A percentile compares a stretch with the other conserved stretches of the same genome.
Evolutionary conservation across 768 basidiomycete genomes (phyloP).

Genomic region (Mycena haematopus): DNA sequence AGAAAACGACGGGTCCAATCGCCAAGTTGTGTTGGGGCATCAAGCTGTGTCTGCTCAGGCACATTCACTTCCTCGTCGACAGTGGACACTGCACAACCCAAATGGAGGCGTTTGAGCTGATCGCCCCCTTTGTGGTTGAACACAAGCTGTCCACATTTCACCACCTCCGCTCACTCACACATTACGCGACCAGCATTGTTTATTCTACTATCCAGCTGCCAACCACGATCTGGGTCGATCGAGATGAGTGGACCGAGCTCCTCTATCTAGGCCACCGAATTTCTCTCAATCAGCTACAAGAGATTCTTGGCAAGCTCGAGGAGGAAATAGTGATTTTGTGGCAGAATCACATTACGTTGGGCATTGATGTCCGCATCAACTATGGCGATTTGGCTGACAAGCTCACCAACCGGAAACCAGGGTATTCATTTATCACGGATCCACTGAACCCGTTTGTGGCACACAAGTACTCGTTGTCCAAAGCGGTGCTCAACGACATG

Average conservation of each 20-base stretch:
- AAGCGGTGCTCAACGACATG: no score
- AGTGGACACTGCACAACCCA: not conserved
- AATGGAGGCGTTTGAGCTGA: not conserved
- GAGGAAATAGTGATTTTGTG: slow-evolving; percentile 21
- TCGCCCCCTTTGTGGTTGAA: slow-evolving; percentile 17
- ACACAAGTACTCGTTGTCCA: no score
- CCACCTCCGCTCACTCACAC: slow-evolving; percentile 28
- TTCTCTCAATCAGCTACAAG: slow-evolving; percentile 7
- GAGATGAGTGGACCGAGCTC: slow-evolving; percentile 16
- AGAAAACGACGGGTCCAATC: slow-evolving; percentile 13
- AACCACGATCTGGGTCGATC: slow-evolving; percentile 31
- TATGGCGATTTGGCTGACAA: slow-evolving; percentile 33
- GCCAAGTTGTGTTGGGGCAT: slow-evolving; percentile 22
- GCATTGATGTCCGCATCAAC: slow-evolving; percentile 4
- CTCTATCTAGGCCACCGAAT: slow-evolving; percentile 31
- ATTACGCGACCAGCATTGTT: slow-evolving; percentile 29
- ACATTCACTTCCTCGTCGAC: slow-evolving; percentile 11
- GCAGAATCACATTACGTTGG: slow-evolving; percentile 31
- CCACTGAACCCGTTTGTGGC: not conserved
- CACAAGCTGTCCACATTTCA: slow-evolving; percentile 31
- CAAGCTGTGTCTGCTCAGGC: slow-evolving; percentile 8
- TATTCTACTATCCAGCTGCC: slow-evolving; percentile 26
- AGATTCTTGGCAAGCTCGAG: slow-evolving; percentile 25
- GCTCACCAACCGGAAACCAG: slow-evolving; percentile 19
- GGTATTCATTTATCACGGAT: slow-evolving; percentile 33